Evolutionary conservation across 768 basidiomycete genomes (phyloP), one percentile per base, ranked within the genome.

Genomic region (Daedaleopsis nitida): DNA sequence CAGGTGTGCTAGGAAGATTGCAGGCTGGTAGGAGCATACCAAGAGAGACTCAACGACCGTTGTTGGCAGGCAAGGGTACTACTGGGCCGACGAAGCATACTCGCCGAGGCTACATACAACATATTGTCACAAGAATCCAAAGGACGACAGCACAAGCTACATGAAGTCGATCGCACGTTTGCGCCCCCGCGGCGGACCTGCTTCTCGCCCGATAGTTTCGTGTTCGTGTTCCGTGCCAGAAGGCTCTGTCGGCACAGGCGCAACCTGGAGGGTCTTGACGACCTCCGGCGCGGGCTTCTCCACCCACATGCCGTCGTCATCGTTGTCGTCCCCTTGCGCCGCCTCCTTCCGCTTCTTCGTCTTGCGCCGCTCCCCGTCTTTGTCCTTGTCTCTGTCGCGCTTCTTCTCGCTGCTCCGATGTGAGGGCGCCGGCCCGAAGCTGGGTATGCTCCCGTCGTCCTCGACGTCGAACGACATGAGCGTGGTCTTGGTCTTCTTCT

Each of bases 391-490:
- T 57, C 64, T 58, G 13, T 51, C 48, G 10, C 39, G 24, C 47
- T 49, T 49, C 49, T 66, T 54, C 57, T 57, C 49, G 11, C 39
- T 10, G 39, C 17, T 10, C 49, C 64, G 51, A 11, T 57, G 23
- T 16, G 52, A 21, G 24, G 67, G 39, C 1, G 47, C 23, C 23
- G 66, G 58, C 13, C 60, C 65, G 16, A 70, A 64, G 12, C 65
- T 60, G 7, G 71, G 67, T 34, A 60, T 63, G 44, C 67, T 59
- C 6, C 64, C 74, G 8, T 80, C 87, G 44, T 86, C 89, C 68
- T 91, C 92, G 59, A 90, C 77, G 58, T 86, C 86, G 69, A 96
- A 95, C 9, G 91, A 92, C 37, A 95, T 81, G 9, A 92, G 77
- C 5, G 82, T 52, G 14, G 58, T 70, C 58, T 80, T 81, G 49